Conservation (phyloP, 257 asterid species). For the Scutellaria galericulata region DNA sequence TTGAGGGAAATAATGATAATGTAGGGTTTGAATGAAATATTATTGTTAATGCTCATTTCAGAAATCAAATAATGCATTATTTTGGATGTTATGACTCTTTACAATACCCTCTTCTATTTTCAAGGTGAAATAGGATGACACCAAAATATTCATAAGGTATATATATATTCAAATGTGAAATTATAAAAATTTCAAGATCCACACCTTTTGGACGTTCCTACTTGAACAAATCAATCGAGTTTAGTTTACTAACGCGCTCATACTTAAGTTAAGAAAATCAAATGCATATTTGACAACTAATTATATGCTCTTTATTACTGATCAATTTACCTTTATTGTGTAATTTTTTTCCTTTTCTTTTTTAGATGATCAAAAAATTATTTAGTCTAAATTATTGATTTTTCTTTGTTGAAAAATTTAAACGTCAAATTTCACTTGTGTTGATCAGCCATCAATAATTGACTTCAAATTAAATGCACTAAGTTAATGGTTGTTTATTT, state of each 20-base stretch:
- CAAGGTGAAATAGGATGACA: no score
- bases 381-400: slow-evolving; percentile 12
- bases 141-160: no score
- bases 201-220: neutral
- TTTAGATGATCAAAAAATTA: no score
- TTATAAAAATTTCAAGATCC: neutral
- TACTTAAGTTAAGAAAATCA: neutral
- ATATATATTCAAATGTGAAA: neutral
- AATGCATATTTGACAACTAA: neutral
- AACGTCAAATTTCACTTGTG: slow-evolving; percentile 20
- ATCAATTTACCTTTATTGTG: neutral
- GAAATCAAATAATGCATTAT: no score
- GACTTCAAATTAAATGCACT: slow-evolving; percentile 3
- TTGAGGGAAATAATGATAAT: no score
- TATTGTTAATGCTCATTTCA: no score
- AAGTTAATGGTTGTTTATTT: neutral
- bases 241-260: neutral
- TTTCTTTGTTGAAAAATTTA: neutral
- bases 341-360: no score
- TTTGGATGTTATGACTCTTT: no score
- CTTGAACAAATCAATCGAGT: neutral
- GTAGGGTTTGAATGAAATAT: no score
- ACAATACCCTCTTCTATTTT: no score
- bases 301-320: neutral
- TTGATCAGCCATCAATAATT: slow-evolving; percentile 30